Conservation (phyloP, 1,284 basidiomycete species). For the Takashimella tepidaria region DNA sequence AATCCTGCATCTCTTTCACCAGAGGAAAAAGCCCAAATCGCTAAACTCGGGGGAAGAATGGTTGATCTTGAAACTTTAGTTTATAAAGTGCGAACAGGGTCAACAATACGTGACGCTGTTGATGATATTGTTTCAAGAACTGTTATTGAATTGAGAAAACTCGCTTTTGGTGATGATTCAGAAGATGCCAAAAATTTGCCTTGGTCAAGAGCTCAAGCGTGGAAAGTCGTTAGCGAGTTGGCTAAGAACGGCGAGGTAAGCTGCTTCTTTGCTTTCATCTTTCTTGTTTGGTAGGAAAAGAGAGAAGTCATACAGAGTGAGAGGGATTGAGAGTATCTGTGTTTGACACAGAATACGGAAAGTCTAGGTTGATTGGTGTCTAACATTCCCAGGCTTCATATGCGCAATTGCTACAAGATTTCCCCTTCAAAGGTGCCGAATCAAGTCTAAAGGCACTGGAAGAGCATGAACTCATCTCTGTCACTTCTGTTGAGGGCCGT, state of each 20-base stretch:
- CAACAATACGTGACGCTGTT: constrained; percentile 69
- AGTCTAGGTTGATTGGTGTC: too few relatives aligned
- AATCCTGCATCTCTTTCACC: constrained; percentile 25
- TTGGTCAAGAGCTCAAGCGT: constrained; percentile 85
- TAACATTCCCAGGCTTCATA: constrained; percentile 61
- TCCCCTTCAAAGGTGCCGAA: constrained; percentile 90
- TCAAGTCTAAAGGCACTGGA: constrained; percentile 76
- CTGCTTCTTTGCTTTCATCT: constrained; percentile 5
- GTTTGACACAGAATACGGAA: too few relatives aligned
- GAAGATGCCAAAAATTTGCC: constrained; percentile 76
- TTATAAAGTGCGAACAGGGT: constrained; percentile 74
- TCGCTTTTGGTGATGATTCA: constrained; percentile 84
- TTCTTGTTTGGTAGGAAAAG: too few relatives aligned
- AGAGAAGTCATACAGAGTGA: constrained; percentile 2
- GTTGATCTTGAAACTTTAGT: constrained; percentile 60
- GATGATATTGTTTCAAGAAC: constrained; percentile 79
- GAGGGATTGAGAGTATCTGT: too few relatives aligned
- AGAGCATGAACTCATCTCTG: constrained; percentile 78
- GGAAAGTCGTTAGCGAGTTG: constrained; percentile 73
- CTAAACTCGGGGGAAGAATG: constrained; percentile 77
- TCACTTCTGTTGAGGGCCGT: constrained; percentile 73
- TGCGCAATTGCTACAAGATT: constrained; percentile 72
- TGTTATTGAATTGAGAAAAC: constrained; percentile 80
- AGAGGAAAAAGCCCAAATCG: constrained; percentile 57
- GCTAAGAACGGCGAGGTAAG: constrained; percentile 64